These are phyloP conservation scores for Echria macrotheca DNA, from an alignment of 495 filamentous ascomycete species.

Conservation along the genomic window DNA sequence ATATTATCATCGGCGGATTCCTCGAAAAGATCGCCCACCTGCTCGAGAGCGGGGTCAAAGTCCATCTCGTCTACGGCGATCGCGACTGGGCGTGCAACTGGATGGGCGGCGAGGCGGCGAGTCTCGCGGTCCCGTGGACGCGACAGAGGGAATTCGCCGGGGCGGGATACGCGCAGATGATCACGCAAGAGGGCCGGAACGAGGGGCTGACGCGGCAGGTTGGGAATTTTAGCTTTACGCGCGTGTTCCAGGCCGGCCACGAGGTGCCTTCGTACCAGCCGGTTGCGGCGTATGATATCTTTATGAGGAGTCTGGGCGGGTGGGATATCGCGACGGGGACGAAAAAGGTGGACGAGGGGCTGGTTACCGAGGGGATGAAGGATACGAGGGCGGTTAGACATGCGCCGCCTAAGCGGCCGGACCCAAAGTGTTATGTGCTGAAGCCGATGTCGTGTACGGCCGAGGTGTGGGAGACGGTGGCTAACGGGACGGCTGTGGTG, in stretches of 20 bases:
- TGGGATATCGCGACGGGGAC: background rate
- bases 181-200: background rate
- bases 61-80: conserved; percentile 59
- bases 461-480: background rate
- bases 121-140: conserved; percentile 37
- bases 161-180: background rate
- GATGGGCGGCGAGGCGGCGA: conserved; percentile 54
- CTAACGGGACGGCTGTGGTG: conserved; percentile 2
- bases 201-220: background rate
- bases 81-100: conserved; percentile 60
- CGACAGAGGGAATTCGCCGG: background rate
- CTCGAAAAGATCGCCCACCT: conserved; percentile 45
- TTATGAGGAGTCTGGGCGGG: background rate
- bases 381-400: background rate
- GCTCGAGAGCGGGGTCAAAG: conserved; percentile 52
- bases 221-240: background rate
- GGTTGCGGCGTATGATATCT: background rate
- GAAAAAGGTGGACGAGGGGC: background rate
- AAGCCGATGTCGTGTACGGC: background rate
- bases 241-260: background rate
- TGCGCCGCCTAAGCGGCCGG: background rate
- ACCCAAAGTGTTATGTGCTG: background rate
- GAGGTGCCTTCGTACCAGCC: background rate
- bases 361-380: background rate
- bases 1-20: conserved; percentile 39